phyloP scores from a whole-genome alignment of 192 early-diverging fungal genomes.

The Allomyces javanicus region DNA sequence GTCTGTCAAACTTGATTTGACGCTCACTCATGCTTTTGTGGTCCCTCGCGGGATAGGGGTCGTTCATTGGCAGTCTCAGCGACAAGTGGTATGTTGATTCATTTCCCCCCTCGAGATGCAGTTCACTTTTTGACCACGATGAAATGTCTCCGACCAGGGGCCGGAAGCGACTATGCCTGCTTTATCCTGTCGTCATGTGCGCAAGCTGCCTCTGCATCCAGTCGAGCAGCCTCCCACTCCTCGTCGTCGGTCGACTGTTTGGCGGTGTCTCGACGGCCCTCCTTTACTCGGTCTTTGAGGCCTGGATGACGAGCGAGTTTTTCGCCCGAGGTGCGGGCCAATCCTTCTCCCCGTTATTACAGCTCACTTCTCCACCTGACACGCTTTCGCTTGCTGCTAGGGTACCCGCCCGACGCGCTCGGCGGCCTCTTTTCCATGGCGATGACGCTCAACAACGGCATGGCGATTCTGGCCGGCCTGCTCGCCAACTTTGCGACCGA shows the following conservation, averaged over 20 bases:
- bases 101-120: too few relatives aligned
- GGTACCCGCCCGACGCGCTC: background rate
- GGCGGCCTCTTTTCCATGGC: background rate
- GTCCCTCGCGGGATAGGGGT: background rate
- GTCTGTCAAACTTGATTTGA: too few relatives aligned
- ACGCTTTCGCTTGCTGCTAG: too few relatives aligned
- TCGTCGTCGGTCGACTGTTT: slow-evolving; percentile 20
- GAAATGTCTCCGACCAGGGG: slow-evolving; percentile 7
- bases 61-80: background rate
- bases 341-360: too few relatives aligned
- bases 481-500: background rate
- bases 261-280: slow-evolving; percentile 27
- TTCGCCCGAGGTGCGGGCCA: slow-evolving; percentile 5
- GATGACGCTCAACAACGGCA: background rate
- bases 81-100: background rate
- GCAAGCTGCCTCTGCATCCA: slow-evolving; percentile 20
- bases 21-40: too few relatives aligned
- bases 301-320: slow-evolving; percentile 27
- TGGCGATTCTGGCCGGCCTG: slow-evolving; percentile 1
- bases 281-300: slow-evolving; percentile 24
- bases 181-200: slow-evolving; percentile 16
- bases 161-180: slow-evolving; percentile 13
- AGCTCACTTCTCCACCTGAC: too few relatives aligned
- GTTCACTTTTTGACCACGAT: too few relatives aligned
- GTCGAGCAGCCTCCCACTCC: slow-evolving; percentile 9